Evolutionary conservation across 768 basidiomycete species (phyloP), one percentile per base, ranked within the genome.

Genomic region (Amylocystis lapponica): DNA sequence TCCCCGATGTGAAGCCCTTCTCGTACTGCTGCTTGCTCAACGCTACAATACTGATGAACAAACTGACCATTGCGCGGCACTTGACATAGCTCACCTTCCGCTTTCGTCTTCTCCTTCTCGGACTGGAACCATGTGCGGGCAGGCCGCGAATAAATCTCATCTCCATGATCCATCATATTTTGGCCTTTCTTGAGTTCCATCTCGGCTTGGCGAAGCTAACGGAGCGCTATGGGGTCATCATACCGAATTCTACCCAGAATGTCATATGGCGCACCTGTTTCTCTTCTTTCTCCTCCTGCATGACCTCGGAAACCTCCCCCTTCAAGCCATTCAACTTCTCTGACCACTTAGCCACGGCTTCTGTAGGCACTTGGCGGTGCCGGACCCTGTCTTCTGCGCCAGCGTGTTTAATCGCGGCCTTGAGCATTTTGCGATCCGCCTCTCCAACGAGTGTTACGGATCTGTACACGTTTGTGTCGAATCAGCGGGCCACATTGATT

Each of bases 71-170:
- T n/a, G n/a, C n/a, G n/a, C n/a, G n/a, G n/a, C n/a, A 41, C 38
- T 19, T 39, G 43, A 26, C 19, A 44, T 34, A 27, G 21, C 33
- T 17, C 35, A 95, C 93, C 84, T 78, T 84, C 79, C 4, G 91
- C 75, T 47, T 76, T 78, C 49, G 72, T 64, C 67, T 87, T 97
- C 55, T 96, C 91, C 61, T 84, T 86, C 44, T 74, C 71, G 8
- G 75, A 80, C 66, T 97, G 96, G 75, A 99, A 99, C 96, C 96
- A 99, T n/a, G 93, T 97, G 54, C 95, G 76, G 14, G 92, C 91
- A 5, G 96, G 96, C 45, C 94, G 74, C 17, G 89, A 83, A 62
- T 81, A 88, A 53, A 99, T 99, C 67, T 98, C 95, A 10, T 73
- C 78, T 63, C 88, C 78, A 50, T 98, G 91, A 60, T 96, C 86